A percentile compares a stretch with the other conserved stretches of the same genome.
phyloP scores from a whole-genome alignment of 768 basidiomycete species.

The Mycena olivaceomarginata region DNA sequence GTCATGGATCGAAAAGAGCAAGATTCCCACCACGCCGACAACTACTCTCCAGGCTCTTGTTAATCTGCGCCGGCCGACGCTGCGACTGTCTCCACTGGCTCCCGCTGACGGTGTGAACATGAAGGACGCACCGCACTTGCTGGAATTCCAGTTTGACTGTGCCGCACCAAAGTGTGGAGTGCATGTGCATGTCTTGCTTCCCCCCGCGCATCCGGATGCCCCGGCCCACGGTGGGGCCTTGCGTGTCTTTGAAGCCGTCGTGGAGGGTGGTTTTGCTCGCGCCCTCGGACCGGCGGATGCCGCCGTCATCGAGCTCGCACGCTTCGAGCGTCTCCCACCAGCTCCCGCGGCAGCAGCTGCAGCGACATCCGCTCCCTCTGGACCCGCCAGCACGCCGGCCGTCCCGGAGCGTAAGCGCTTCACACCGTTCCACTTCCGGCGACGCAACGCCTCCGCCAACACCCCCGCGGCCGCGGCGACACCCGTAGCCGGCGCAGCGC shows the following conservation, averaged over 20 bases:
- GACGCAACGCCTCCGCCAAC: conserved; percentile 63
- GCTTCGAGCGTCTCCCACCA: conserved; percentile 72
- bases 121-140: conserved; percentile 73
- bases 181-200: conserved; percentile 84
- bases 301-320: conserved; percentile 86
- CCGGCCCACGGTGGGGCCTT: conserved; percentile 60
- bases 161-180: conserved; percentile 91
- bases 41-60: conserved; percentile 96
- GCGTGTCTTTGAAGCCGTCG: conserved; percentile 77
- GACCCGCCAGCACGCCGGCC: conserved; percentile 36
- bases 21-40: conserved; percentile 74
- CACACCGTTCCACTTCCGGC: conserved; percentile 81
- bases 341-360: conserved; percentile 47
- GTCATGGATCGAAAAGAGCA: conserved; percentile 90
- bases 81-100: conserved; percentile 83
- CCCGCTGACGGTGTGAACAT: conserved; percentile 65
- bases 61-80: conserved; percentile 93
- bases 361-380: conserved; percentile 35
- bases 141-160: conserved; percentile 96
- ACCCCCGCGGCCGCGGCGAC: conserved; percentile 49
- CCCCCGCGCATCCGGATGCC: conserved; percentile 78
- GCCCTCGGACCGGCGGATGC: conserved; percentile 85
- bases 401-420: conserved; percentile 72
- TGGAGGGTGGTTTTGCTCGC: conserved; percentile 90
- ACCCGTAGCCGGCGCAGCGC: conserved; percentile 73